These are phyloP conservation scores for Dryas alaskensis DNA, from an alignment of 306 rosid species.

Conservation along the genomic window DNA sequence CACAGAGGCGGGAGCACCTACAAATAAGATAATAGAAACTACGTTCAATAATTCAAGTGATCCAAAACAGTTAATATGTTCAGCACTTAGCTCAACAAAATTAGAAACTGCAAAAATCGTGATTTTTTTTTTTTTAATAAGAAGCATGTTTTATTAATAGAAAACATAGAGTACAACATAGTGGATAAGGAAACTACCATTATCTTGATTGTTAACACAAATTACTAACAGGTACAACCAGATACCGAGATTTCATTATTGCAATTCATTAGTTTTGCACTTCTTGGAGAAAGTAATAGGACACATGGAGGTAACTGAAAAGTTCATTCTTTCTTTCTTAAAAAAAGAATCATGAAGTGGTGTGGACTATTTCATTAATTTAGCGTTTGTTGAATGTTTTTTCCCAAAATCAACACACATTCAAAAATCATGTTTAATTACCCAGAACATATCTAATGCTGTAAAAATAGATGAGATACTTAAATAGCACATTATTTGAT, in stretches of 20 bases:
- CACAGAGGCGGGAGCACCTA: conserved; percentile 99
- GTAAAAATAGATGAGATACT: conserved; percentile 9
- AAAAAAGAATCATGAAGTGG: background rate
- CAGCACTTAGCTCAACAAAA: conserved; percentile 5
- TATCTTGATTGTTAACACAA: background rate
- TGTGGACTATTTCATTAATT: background rate
- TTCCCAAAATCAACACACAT: background rate
- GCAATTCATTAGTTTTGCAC: background rate
- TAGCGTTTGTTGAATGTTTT: background rate
- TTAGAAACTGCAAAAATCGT: background rate
- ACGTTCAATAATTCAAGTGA: conserved; percentile 12
- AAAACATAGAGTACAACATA: too few species aligned
- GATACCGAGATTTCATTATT: background rate
- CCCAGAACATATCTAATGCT: background rate
- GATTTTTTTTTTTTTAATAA: too few species aligned
- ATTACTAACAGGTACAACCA: background rate
- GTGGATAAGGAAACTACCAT: too few species aligned
- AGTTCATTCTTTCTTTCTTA: background rate
- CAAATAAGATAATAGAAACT: conserved; percentile 29
- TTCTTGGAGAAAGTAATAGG: background rate
- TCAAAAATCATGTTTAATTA: background rate
- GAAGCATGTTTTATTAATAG: too few species aligned
- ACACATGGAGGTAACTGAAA: background rate
- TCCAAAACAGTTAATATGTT: background rate
- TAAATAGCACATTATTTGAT: conserved; percentile 16